Conservation (phyloP, 2,329 filamentous ascomycete genomes). For the Pyrenophora seminiperda region DNA sequence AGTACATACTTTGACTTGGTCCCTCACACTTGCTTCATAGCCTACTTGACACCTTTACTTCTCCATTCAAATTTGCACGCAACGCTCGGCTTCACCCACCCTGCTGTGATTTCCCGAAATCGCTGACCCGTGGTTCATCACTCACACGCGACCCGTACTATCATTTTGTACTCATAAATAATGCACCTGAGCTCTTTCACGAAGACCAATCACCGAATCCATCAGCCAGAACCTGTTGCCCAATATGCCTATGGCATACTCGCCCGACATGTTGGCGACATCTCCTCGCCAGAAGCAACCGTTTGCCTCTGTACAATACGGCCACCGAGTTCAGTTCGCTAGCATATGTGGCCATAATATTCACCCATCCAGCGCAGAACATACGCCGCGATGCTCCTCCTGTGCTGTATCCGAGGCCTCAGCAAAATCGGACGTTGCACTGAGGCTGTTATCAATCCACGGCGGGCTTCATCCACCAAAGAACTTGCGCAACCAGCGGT, state of each 20-base stretch:
- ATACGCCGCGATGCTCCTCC: slow-evolving; percentile 25
- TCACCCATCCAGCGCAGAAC: slow-evolving; percentile 26
- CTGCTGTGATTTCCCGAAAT: slow-evolving; percentile 1
- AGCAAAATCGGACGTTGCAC: slow-evolving; percentile 20
- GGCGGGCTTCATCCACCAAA: slow-evolving; percentile 20
- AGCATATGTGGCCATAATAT: slow-evolving; percentile 31
- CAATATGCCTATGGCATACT: slow-evolving; percentile 17
- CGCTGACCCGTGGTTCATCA: slow-evolving; percentile 18
- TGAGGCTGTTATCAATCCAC: slow-evolving; percentile 14
- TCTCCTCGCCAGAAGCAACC: slow-evolving; percentile 2
- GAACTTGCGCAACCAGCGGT: slow-evolving; percentile 22
- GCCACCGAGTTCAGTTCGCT: slow-evolving; percentile 22
- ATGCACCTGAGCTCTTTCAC: slow-evolving; percentile 17
- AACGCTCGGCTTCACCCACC: background rate
- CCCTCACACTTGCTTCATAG: slow-evolving; percentile 9
- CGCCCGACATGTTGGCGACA: slow-evolving; percentile 3
- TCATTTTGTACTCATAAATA: slow-evolving; percentile 10
- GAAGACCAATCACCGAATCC: slow-evolving; percentile 15
- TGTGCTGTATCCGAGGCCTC: slow-evolving; percentile 23
- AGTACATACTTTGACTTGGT: slow-evolving; percentile 9
- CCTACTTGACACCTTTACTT: background rate
- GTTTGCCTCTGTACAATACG: slow-evolving; percentile 2
- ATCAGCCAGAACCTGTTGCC: slow-evolving; percentile 11
- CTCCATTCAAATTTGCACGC: background rate
- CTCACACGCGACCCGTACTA: slow-evolving; percentile 19